Evolutionary conservation across 2,329 filamentous ascomycete genomes (phyloP).

Genomic region (Phialophora tarda): DNA sequence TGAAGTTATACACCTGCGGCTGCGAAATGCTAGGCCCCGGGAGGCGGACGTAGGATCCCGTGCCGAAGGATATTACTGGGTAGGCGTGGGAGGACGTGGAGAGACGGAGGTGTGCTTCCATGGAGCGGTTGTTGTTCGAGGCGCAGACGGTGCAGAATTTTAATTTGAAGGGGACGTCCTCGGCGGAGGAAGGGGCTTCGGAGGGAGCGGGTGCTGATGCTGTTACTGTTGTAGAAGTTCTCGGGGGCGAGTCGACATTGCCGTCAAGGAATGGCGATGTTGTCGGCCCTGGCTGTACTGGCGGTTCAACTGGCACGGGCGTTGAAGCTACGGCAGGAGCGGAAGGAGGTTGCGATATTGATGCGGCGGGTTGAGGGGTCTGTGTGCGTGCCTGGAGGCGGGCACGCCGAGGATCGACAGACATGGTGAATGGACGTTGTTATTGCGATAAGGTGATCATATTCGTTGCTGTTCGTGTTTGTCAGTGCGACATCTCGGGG

Average conservation of each 20-base stretch:
- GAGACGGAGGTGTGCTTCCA: conserved; percentile 97
- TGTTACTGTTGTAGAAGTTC: conserved; percentile 26
- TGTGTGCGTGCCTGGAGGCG: conserved; percentile 52
- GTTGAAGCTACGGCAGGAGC: conserved; percentile 25
- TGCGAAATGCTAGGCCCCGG: conserved; percentile 89
- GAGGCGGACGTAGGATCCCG: conserved; percentile 89
- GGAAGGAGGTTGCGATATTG: conserved; percentile 19
- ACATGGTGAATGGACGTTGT: conserved; percentile 43
- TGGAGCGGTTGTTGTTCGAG: conserved; percentile 98
- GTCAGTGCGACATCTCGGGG: neutral
- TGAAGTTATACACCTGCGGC: conserved; percentile 98
- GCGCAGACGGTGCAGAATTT: conserved; percentile 99
- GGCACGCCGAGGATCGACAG: conserved; percentile 58
- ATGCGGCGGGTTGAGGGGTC: conserved; percentile 45
- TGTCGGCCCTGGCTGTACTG: conserved; percentile 3
- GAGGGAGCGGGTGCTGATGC: conserved; percentile 28
- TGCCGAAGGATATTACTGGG: conserved; percentile 98
- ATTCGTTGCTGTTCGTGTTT: neutral
- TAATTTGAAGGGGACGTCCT: conserved; percentile 72
- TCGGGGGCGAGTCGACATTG: conserved; percentile 22
- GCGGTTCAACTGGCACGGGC: conserved; percentile 15
- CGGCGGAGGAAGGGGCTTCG: conserved; percentile 27
- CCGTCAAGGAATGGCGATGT: conserved; percentile 32
- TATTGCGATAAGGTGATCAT: conserved; percentile 21
- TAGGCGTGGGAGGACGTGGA: conserved; percentile 81